Evolutionary conservation across 2,329 filamentous ascomycete species (phyloP).

Genomic region (Lachnum nothofagi): DNA sequence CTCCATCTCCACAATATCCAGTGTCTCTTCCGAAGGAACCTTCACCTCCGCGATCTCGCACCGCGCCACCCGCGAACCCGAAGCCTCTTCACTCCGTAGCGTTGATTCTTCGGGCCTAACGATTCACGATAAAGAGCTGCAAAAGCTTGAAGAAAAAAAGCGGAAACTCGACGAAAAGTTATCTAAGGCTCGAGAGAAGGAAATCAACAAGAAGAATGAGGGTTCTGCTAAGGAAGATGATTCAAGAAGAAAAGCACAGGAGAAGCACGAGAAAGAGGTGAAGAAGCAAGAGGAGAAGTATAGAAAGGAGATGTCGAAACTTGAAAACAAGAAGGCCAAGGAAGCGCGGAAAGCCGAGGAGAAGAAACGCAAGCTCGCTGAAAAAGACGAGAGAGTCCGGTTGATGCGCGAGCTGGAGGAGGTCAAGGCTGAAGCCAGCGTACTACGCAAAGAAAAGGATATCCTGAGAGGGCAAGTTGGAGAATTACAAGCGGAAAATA

Average conservation of each 20-base stretch:
- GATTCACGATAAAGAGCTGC: conserved; percentile 58
- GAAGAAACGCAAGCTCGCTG: conserved; percentile 44
- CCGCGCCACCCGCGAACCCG: conserved; percentile 19
- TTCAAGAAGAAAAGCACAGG: conserved; percentile 52
- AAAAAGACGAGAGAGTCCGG: conserved; percentile 49
- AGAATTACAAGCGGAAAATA: conserved; percentile 56
- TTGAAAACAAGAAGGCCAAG: conserved; percentile 58
- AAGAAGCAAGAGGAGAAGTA: conserved; percentile 64
- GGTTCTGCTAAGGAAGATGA: conserved; percentile 48
- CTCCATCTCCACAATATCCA: conserved; percentile 30
- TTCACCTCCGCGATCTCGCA: conserved; percentile 43
- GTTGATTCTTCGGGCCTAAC: conserved; percentile 38
- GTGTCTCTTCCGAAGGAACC: conserved; percentile 44
- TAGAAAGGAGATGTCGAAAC: conserved; percentile 56
- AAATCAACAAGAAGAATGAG: conserved; percentile 38
- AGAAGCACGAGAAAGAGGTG: conserved; percentile 58
- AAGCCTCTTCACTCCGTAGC: conserved; percentile 30
- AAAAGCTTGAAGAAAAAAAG: conserved; percentile 56
- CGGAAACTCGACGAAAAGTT: conserved; percentile 60
- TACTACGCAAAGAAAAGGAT: conserved; percentile 51
- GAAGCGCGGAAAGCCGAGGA: conserved; percentile 58
- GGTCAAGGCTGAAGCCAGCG: conserved; percentile 47
- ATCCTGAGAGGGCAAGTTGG: conserved; percentile 51
- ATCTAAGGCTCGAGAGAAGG: conserved; percentile 48
- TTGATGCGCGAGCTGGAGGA: conserved; percentile 50